Evolutionary conservation across 2,329 filamentous ascomycete species (phyloP).

Genomic region (Diaporthe destruens): DNA sequence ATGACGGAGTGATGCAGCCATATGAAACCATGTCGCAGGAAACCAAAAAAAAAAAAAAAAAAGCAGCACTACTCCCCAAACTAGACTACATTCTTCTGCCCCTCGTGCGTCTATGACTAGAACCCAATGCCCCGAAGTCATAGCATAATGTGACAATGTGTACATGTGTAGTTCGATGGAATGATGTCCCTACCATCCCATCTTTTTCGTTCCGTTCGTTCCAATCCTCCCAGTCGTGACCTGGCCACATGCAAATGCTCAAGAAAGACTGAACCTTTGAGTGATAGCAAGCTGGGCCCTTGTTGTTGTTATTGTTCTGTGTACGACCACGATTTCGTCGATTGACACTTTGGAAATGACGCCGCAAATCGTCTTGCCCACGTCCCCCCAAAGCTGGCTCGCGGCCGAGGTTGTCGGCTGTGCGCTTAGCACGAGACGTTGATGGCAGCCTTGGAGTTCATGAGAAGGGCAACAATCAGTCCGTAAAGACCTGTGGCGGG

Average conservation of each 20-base stretch:
- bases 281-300: conserved; percentile 35
- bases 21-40: conserved; percentile 41
- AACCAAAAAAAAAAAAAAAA: conserved; percentile 47
- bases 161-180: conserved; percentile 59
- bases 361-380: conserved; percentile 28
- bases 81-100: conserved; percentile 59
- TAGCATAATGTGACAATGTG: conserved; percentile 62
- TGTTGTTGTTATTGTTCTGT: conserved; percentile 42
- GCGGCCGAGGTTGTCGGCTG: conserved; percentile 41
- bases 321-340: conserved; percentile 46
- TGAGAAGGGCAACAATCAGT: conserved; percentile 97
- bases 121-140: conserved; percentile 53
- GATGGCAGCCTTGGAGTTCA: conserved; percentile 92
- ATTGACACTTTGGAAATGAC: conserved; percentile 41
- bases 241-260: conserved; percentile 37
- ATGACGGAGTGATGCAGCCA: conserved; percentile 40
- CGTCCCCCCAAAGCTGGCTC: conserved; percentile 41
- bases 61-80: conserved; percentile 48
- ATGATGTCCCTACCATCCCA: conserved; percentile 44
- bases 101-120: conserved; percentile 62
- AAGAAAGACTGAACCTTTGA: conserved; percentile 14
- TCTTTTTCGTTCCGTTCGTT: conserved; percentile 39
- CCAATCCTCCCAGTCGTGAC: conserved; percentile 26
- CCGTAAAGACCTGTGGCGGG: conserved; percentile 87
- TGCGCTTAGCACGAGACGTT: conserved; percentile 71